These are phyloP conservation scores for Canna indica DNA, from an alignment of 176 grass and related monocot genomes.

Conservation along the genomic window DNA sequence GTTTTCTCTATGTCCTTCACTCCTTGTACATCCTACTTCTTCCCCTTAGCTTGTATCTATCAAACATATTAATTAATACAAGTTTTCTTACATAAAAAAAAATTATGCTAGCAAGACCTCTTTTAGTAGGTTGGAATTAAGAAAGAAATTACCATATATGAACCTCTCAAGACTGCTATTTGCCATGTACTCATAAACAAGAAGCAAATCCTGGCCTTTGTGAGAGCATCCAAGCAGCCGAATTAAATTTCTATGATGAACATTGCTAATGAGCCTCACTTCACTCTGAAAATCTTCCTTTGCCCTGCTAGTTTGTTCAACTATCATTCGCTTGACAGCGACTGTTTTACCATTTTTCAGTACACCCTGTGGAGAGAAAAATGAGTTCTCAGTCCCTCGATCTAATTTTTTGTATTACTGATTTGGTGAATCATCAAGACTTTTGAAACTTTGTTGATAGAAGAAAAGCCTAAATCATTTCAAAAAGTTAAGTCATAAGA, in stretches of 20 bases:
- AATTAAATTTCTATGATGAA: slow-evolving; percentile 72
- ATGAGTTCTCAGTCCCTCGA: neutral
- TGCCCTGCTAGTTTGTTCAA: slow-evolving; percentile 37
- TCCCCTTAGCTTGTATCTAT: no score
- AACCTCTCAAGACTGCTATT: slow-evolving; percentile 79
- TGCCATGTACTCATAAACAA: slow-evolving; percentile 90
- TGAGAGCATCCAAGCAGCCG: slow-evolving; percentile 63
- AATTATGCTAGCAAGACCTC: no score
- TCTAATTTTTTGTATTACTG: neutral
- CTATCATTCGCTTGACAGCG: slow-evolving; percentile 56
- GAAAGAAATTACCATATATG: slow-evolving; percentile 49
- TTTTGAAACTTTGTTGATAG: neutral
- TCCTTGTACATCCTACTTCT: no score
- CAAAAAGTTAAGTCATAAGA: neutral
- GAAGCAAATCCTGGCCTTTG: slow-evolving; percentile 47
- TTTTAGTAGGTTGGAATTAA: neutral
- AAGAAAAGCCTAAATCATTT: neutral
- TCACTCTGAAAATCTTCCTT: slow-evolving; percentile 61
- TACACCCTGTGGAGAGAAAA: slow-evolving; percentile 35
- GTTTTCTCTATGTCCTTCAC: no score
- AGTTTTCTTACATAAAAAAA: no score
- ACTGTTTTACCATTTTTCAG: slow-evolving; percentile 75
- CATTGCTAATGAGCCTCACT: slow-evolving; percentile 82
- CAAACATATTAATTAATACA: no score
- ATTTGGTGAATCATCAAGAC: neutral